Percentiles rank a stretch among this genome's conserved stretches.
Evolutionary conservation across 352 stramenopile species (phyloP).

Genomic region (Phytophthora fragariae): DNA sequence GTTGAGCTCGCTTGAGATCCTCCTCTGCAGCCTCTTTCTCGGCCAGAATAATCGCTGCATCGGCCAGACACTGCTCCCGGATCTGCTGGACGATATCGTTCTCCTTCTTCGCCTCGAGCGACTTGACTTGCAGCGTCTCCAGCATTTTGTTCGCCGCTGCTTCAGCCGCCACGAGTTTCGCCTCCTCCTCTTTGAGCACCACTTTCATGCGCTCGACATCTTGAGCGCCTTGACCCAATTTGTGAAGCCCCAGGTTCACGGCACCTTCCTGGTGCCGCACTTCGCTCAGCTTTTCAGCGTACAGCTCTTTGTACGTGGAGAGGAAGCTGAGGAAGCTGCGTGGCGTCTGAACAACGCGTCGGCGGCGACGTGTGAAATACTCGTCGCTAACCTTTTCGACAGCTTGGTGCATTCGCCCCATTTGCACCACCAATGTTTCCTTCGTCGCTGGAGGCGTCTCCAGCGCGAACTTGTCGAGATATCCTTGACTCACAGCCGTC

Average conservation of each 20-base stretch:
- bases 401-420: constrained; percentile 79
- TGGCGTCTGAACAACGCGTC: constrained; percentile 91
- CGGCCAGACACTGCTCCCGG: constrained; percentile 85
- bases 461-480: constrained; percentile 73
- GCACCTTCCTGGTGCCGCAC: constrained; percentile 82
- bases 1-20: constrained; percentile 90
- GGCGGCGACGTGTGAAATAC: constrained; percentile 80
- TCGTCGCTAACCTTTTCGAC: constrained; percentile 74
- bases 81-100: constrained; percentile 90
- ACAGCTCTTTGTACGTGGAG: constrained; percentile 78
- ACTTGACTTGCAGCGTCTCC: constrained; percentile 79
- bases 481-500: constrained; percentile 81
- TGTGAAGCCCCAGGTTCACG: constrained; percentile 90
- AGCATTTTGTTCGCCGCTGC: constrained; percentile 86
- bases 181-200: constrained; percentile 87
- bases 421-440: constrained; percentile 71
- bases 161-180: constrained; percentile 87
- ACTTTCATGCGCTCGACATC: constrained; percentile 94
- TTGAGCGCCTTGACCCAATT: constrained; percentile 85
- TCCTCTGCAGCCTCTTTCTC: constrained; percentile 91
- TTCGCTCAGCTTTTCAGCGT: constrained; percentile 76
- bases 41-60: constrained; percentile 77
- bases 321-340: constrained; percentile 91
- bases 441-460: constrained; percentile 63
- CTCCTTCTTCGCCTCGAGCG: constrained; percentile 91